Base-by-base conservation (phyloP, 2,329 filamentous ascomycete genomes). In the Fusarium papillatum region DNA sequence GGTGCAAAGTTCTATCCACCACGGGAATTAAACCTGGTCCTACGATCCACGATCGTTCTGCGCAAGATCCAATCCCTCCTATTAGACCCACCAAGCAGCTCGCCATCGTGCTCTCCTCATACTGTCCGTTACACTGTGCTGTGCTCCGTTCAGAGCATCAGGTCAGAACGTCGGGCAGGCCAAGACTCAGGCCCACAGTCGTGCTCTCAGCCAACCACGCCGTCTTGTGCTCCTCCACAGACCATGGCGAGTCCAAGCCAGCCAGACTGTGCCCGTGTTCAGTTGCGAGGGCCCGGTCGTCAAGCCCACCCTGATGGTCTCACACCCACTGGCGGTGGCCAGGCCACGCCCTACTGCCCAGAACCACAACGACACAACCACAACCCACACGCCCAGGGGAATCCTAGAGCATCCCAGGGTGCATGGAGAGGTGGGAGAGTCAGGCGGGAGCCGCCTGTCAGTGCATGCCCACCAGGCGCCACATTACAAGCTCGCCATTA, bases 401-500 rank as follows among this genome's bases (percentile, higher is more conserved):
- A 59, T 46, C 48, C 70, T 53, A 64, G 39, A 59, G 64, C 46
- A 62, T 48, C 70, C 29, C 69, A 75, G 73, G 59, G 55, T 68
- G 71, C 75, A 66, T 68, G 66, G 43, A 64, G 67, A 73, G 72
- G 48, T 75, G 72, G 50, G 50, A 79, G 70, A 75, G 77, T 78
- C 78, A 80, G 76, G 76, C 78, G 78, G 75, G 68, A 78, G 69
- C 66, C 72, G 72, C 70, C 76, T 77, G 66, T 70, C 66, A 72
- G 63, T 78, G 68, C 46, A 69, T 76, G 64, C 67, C 74, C 75
- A 77, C 73, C 39, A 67, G 71, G 78, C 68, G 76, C 78, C 78
- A 80, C 78, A 73, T 72, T 73, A 79, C 78, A 79, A 80, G 77
- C 77, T 80, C 76, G 72, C 75, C 78, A 80, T 79, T 68, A 68